Evolutionary conservation across 169 alveolate species (phyloP).

Genomic region (Plasmodium vinckei): DNA sequence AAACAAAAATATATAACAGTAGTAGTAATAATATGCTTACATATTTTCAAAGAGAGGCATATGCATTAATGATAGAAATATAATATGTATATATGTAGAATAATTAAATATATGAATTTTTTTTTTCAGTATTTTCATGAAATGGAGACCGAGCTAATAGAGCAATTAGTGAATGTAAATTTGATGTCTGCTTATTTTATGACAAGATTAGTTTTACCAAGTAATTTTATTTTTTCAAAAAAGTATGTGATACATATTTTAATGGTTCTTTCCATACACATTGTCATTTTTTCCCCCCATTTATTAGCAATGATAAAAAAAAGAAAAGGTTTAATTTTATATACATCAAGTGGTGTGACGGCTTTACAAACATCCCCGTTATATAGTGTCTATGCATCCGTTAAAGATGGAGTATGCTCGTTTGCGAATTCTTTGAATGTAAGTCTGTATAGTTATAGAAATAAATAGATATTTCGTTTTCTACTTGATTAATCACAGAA

Average conservation of each 20-base stretch:
- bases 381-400: constrained; percentile 79
- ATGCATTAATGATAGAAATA: no score
- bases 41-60: no score
- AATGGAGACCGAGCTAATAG: constrained; percentile 72
- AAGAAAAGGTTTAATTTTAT: constrained; percentile 77
- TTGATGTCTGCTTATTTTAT: constrained; percentile 75
- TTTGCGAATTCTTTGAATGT: constrained; percentile 71
- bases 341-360: constrained; percentile 80
- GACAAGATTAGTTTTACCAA: constrained; percentile 77
- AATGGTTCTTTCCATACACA: neutral
- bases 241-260: neutral
- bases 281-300: neutral
- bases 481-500: neutral
- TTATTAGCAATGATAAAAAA: constrained; percentile 55
- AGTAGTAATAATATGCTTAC: no score
- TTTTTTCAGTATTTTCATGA: constrained; percentile 77
- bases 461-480: neutral
- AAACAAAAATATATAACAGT: neutral
- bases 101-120: no score
- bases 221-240: constrained; percentile 17
- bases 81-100: neutral
- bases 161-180: constrained; percentile 80
- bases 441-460: neutral
- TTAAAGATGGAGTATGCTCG: constrained; percentile 78
- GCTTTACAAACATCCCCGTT: constrained; percentile 77